Base-by-base conservation (phyloP, 2,329 filamentous ascomycete species). In the Cercospora brassicicola region DNA sequence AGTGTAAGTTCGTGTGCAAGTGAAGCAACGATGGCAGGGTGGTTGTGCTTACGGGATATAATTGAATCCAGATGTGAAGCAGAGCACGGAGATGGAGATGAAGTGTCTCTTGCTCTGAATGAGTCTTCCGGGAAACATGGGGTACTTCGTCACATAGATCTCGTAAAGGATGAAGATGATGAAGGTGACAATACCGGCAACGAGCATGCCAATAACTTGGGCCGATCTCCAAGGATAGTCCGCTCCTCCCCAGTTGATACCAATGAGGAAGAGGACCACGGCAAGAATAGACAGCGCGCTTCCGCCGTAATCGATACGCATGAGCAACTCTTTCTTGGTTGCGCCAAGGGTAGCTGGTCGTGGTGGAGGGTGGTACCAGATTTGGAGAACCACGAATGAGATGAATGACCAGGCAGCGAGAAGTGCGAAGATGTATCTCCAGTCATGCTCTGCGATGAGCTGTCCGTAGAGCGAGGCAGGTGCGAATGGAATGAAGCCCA, bases 181-280 rank as follows among this genome's bases (percentile, higher is more conserved):
- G 57, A 82, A 76, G n/a, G 77, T 71, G 4, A 77, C 39, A 62
- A 81, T 66, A 4, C 80, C 80, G 9, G 81, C 63, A n/a, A 82
- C 75, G 8, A 82, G 75, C 74, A 81, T 80, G 65, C 75, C 75
- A 62, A 82, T 79, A 65, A 83, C 80, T 68, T 79, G 78, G 3
- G 71, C 69, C 0, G 78, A 77, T 4, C 72, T 73, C 81, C 80
- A 82, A n/a, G 62, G 53, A 33, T 65, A 59, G 33, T 59, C 53
- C 92, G 82, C 68, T 84, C 79, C 67, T 85, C 76, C 11, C 85
- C 85, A 30, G 15, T 82, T 88, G 76, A 93, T 88, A 0, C 90
- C 88, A 4, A 93, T 84, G 18, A 92, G 81, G 74, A 93, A 87
- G 9, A 91, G 78, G 0, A 85, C 83, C 68, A 90, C 84, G 1